Evolutionary conservation across 108 stramenopile genomes (phyloP).

Genomic region (Ochromonas danica): DNA sequence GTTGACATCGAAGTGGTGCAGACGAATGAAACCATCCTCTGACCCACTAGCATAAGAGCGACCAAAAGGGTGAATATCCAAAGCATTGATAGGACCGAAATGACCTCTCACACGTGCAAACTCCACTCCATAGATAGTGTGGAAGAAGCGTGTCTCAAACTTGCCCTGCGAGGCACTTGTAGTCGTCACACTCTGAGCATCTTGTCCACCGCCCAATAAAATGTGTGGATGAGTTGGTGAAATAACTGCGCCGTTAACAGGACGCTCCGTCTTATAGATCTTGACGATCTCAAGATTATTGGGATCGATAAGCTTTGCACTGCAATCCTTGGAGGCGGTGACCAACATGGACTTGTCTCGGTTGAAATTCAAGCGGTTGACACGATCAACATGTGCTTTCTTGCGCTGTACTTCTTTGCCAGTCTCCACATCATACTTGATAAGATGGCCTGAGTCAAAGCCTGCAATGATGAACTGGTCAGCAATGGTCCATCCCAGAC

Average conservation of each 20-base stretch:
- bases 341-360: conserved; percentile 88
- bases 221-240: conserved; percentile 91
- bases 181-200: conserved; percentile 96
- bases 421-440: conserved; percentile 79
- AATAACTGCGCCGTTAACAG: conserved; percentile 97
- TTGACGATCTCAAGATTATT: conserved; percentile 79
- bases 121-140: conserved; percentile 92
- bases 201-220: conserved; percentile 95
- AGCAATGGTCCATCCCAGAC: conserved; percentile 11
- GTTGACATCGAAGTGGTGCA: conserved; percentile 91
- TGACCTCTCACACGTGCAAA: conserved; percentile 96
- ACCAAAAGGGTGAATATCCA: conserved; percentile 94
- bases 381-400: conserved; percentile 80
- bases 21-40: conserved; percentile 66
- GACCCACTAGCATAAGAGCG: conserved; percentile 53
- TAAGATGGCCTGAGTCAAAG: conserved; percentile 84
- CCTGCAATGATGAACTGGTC: conserved; percentile 49
- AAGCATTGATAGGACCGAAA: conserved; percentile 98
- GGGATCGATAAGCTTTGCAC: conserved; percentile 86
- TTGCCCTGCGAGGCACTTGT: conserved; percentile 95
- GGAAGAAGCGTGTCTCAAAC: conserved; percentile 95
- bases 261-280: conserved; percentile 92
- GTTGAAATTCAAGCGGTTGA: conserved; percentile 78
- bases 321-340: conserved; percentile 88
- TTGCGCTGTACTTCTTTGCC: conserved; percentile 72